phyloP scores from a whole-genome alignment of 2,329 filamentous ascomycete genomes.

The Orbilia blumenaviensis region DNA sequence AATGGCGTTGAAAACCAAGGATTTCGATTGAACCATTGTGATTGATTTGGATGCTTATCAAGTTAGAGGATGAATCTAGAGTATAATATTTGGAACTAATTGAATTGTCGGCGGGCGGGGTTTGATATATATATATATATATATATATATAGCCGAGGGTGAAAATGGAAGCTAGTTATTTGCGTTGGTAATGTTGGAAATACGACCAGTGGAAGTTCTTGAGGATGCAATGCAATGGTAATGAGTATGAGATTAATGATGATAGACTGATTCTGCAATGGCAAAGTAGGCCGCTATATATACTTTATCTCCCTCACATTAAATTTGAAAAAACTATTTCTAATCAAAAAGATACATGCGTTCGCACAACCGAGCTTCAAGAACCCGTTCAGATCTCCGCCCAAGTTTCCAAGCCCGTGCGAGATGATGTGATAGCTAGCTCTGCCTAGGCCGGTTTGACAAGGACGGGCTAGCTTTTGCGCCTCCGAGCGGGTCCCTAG shows the following conservation, averaged over 20 bases:
- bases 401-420: background rate
- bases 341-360: background rate
- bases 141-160: slow-evolving; percentile 8
- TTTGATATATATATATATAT: no score
- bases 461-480: background rate
- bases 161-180: background rate
- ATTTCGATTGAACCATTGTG: slow-evolving; percentile 51
- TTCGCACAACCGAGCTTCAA: slow-evolving; percentile 9
- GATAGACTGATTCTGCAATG: background rate
- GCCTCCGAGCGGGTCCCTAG: background rate
- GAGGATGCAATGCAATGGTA: background rate
- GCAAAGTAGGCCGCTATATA: background rate
- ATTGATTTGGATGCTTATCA: background rate
- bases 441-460: background rate
- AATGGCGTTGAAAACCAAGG: slow-evolving; percentile 18
- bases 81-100: no score
- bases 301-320: background rate
- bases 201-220: no score
- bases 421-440: slow-evolving; percentile 7
- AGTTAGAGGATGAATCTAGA: no score
- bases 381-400: no score
- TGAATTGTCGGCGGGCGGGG: background rate
- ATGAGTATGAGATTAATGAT: background rate
- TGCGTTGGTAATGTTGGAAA: slow-evolving; percentile 1
- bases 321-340: background rate